These are phyloP conservation scores for Digitaria exilis DNA, from an alignment of 202 grass and related monocot genomes.

Conservation along the genomic window DNA sequence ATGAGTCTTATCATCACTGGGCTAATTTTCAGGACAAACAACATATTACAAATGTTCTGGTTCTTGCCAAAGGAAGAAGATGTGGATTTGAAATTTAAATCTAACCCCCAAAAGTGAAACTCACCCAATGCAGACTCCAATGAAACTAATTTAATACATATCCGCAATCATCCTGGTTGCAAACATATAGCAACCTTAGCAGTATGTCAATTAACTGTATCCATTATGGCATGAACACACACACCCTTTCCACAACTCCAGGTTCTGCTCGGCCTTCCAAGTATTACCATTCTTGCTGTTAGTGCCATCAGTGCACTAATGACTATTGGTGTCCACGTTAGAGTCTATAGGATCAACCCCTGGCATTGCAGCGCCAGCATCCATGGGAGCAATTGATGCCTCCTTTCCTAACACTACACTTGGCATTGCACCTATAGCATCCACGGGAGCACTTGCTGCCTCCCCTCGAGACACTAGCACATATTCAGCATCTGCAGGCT, in stretches of 20 bases:
- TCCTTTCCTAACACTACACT: not conserved
- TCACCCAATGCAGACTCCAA: not conserved
- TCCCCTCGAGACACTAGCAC: conserved; percentile 15
- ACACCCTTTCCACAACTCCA: not conserved
- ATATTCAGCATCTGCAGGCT: not conserved
- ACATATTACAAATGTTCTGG: not conserved
- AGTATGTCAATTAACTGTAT: not conserved
- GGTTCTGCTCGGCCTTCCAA: conserved; percentile 6
- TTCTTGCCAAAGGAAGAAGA: not conserved
- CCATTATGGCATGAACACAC: not conserved
- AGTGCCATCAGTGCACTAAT: not conserved
- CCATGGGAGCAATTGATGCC: not conserved
- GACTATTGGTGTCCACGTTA: not conserved
- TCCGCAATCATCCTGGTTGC: not conserved
- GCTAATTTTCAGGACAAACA: conserved; percentile 1
- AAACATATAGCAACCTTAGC: conserved; percentile 20
- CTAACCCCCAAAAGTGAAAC: conserved; percentile 2
- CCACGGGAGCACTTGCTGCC: not conserved
- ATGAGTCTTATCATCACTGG: not conserved
- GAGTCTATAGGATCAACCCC: not conserved
- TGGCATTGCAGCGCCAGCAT: not conserved
- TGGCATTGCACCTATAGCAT: not conserved
- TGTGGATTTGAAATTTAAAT: conserved; percentile 14
- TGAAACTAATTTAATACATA: conserved; percentile 25
- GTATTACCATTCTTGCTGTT: not conserved